Conservation (phyloP, 2,329 filamentous ascomycete species). For the Penicillium brevicompactum region DNA sequence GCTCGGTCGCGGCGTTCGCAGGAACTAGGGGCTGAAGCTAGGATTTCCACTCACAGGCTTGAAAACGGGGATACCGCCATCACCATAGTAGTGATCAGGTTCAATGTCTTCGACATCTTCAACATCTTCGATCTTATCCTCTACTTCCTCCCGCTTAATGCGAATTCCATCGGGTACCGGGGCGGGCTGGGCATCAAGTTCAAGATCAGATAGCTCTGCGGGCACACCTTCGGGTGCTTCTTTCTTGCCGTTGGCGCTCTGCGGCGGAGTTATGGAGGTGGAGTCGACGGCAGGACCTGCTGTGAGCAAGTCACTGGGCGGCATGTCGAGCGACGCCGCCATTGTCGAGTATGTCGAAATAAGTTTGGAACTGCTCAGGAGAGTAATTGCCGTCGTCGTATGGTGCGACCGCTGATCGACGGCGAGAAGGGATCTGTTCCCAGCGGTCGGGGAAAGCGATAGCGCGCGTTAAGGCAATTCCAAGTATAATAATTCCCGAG, state of each 20-base stretch:
- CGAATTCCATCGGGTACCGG: slow-evolving; percentile 29
- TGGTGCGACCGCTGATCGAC: slow-evolving; percentile 48
- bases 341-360: slow-evolving; percentile 29
- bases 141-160: slow-evolving; percentile 51
- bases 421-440: slow-evolving; percentile 36
- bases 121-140: slow-evolving; percentile 68
- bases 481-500: slow-evolving; percentile 7
- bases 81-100: slow-evolving; percentile 85
- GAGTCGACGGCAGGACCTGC: slow-evolving; percentile 29
- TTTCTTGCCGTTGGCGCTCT: slow-evolving; percentile 48
- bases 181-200: slow-evolving; percentile 36
- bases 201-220: slow-evolving; percentile 46
- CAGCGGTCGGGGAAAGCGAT: slow-evolving; percentile 43
- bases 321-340: slow-evolving; percentile 38
- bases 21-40: background rate
- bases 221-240: slow-evolving; percentile 44
- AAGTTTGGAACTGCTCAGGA: slow-evolving; percentile 12
- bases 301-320: slow-evolving; percentile 28
- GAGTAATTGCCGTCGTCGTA: slow-evolving; percentile 40
- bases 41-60: slow-evolving; percentile 65
- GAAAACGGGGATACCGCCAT: slow-evolving; percentile 85
- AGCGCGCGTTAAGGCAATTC: slow-evolving; percentile 11
- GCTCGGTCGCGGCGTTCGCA: too few species aligned
- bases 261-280: slow-evolving; percentile 46
- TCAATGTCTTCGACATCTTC: slow-evolving; percentile 77